phyloP scores from a whole-genome alignment of 108 stramenopile genomes.

The Aurantiochytrium sp. region DNA sequence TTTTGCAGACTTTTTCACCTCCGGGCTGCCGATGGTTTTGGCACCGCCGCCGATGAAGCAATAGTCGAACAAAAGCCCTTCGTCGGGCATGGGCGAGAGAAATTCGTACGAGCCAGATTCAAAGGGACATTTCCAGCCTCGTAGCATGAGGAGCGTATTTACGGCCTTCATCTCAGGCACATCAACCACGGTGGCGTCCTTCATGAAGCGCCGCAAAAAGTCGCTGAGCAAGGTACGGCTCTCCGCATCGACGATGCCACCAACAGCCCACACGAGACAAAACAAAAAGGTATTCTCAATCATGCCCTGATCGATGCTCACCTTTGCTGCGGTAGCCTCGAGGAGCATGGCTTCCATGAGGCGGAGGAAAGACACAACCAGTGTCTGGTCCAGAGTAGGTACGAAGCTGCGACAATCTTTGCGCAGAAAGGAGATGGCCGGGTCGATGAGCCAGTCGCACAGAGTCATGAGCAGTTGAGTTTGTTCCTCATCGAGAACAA shows the following conservation, averaged over 20 bases:
- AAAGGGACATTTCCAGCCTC: slow-evolving; percentile 31
- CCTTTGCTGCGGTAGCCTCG: slow-evolving; percentile 37
- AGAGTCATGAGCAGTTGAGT: slow-evolving; percentile 26
- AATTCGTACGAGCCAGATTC: neutral
- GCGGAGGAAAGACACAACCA: slow-evolving; percentile 39
- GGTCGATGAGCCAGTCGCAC: slow-evolving; percentile 55
- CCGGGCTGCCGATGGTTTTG: slow-evolving; percentile 12
- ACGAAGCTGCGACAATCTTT: slow-evolving; percentile 44
- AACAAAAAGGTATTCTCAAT: neutral
- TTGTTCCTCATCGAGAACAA: slow-evolving; percentile 23
- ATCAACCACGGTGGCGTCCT: neutral
- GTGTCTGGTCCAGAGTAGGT: slow-evolving; percentile 58
- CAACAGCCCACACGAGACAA: neutral
- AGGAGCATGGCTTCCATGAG: slow-evolving; percentile 53
- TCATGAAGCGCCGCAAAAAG: neutral
- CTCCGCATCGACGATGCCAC: neutral
- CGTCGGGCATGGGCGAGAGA: slow-evolving; percentile 18
- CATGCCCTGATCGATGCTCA: slow-evolving; percentile 20
- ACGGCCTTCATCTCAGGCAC: neutral
- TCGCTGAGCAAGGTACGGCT: neutral
- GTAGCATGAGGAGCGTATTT: slow-evolving; percentile 22
- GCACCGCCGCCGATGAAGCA: slow-evolving; percentile 32
- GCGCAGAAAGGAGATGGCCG: slow-evolving; percentile 43
- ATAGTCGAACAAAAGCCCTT: slow-evolving; percentile 42
- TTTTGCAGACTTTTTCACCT: neutral